These are phyloP conservation scores for Nepenthes mirabilis DNA, from an alignment of 148 eudicot genomes.

Conservation along the genomic window DNA sequence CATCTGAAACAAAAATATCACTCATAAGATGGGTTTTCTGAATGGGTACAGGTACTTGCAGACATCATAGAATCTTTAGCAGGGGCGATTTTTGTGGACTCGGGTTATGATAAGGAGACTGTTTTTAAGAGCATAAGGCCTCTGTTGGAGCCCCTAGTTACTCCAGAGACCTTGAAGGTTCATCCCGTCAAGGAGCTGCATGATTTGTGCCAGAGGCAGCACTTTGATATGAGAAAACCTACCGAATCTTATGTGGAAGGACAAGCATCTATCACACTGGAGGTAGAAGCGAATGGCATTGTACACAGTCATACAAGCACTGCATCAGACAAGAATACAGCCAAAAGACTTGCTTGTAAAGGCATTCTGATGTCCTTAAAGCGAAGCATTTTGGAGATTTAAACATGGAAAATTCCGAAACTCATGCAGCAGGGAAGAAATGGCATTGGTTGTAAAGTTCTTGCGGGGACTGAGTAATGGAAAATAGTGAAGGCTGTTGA, in stretches of 20 bases:
- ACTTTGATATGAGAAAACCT: conserved; percentile 17
- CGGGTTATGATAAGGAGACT: conserved; percentile 40
- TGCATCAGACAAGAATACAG: conserved; percentile 31
- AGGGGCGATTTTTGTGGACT: conserved; percentile 77
- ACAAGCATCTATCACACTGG: conserved; percentile 24
- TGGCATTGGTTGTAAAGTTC: too few relatives aligned
- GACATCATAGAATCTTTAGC: conserved; percentile 86
- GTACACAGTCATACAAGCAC: conserved; percentile 19
- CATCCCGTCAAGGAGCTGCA: conserved; percentile 58
- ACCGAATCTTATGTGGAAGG: conserved; percentile 20
- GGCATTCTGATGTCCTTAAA: conserved; percentile 43
- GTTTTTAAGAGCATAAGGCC: conserved; percentile 51
- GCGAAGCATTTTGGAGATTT: conserved; percentile 12
- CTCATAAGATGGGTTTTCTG: background rate
- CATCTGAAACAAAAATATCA: background rate
- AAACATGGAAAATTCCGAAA: background rate
- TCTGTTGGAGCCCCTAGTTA: conserved; percentile 60
- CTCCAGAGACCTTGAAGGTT: conserved; percentile 54
- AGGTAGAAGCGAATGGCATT: conserved; percentile 55
- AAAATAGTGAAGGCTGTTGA: too few relatives aligned
- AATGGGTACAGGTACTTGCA: conserved; percentile 49
- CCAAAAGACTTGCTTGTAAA: conserved; percentile 43
- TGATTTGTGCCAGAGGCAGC: conserved; percentile 35
- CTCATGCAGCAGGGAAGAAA: too few relatives aligned
- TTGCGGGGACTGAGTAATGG: too few relatives aligned